These are phyloP conservation scores for Trichoderma orchidacearum DNA, from an alignment of 495 filamentous ascomycete species.

Conservation along the genomic window DNA sequence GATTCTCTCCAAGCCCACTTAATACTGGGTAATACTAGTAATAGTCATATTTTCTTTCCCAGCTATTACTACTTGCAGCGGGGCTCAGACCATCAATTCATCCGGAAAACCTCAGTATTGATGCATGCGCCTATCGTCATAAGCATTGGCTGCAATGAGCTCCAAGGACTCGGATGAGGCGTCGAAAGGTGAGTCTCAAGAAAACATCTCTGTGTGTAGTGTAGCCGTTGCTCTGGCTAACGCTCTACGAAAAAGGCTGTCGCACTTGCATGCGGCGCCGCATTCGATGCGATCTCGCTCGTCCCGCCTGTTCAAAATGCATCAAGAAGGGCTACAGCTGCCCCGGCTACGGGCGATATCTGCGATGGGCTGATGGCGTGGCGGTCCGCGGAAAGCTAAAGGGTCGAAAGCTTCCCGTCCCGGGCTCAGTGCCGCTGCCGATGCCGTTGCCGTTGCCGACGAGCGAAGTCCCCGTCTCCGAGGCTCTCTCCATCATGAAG, in stretches of 20 bases:
- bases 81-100: too few species aligned
- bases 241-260: not conserved
- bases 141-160: not conserved
- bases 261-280: not conserved
- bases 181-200: not conserved
- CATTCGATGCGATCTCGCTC: not conserved
- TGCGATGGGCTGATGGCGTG: not conserved
- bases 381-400: not conserved
- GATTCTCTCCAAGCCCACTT: not conserved
- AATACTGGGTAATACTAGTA: too few species aligned
- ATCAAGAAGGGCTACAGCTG: not conserved
- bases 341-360: not conserved
- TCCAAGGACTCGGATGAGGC: not conserved
- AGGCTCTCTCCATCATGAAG: not conserved
- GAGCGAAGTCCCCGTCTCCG: not conserved
- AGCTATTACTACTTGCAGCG: too few species aligned
- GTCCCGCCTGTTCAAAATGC: not conserved
- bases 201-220: not conserved
- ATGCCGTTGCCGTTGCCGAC: not conserved
- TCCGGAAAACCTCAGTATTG: not conserved
- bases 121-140: not conserved
- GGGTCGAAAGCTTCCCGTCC: not conserved
- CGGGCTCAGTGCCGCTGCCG: not conserved
- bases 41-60: too few species aligned
- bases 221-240: too few species aligned